Base-by-base conservation (phyloP, 805 yeast genomes). In the Starmerella ratchasimensis region DNA sequence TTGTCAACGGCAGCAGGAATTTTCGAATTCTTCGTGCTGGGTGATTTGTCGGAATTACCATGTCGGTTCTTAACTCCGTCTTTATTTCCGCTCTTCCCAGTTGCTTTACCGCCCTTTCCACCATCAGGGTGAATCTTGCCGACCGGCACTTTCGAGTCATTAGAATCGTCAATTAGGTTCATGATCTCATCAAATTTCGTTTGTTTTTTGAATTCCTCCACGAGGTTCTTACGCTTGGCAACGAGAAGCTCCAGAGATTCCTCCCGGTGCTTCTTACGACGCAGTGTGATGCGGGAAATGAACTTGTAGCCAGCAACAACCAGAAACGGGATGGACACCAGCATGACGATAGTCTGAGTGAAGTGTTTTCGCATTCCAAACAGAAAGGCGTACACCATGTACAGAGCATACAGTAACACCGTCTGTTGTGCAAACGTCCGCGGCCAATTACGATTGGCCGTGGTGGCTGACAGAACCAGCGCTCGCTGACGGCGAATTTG, bases 111-210 rank as follows among this genome's bases (percentile, higher is more conserved):
- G n/a, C n/a, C n/a, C n/a, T n/a, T n/a, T n/a, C n/a, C n/a, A n/a
- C n/a, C n/a, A n/a, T n/a, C n/a, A n/a, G n/a, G n/a, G n/a, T n/a
- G n/a, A n/a, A n/a, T n/a, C n/a, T n/a, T n/a, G n/a, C n/a, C n/a
- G n/a, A n/a, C n/a, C n/a, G n/a, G n/a, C n/a, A n/a, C n/a, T n/a
- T n/a, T n/a, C n/a, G n/a, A n/a, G 5, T 29, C 23, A n/a, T 14
- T 20, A 13, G 78, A 81, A 47, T 84, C 66, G 36, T 68, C 70
- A 31, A 86, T 60, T 32, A 86, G 64, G n/a, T 78, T 74, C 56
- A 74, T 75, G 1, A 94, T 80, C 11, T 76, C 67, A 49, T 78
- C 70, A 56, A 73, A 88, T 46, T 80, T 78, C 13, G 94, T 80
- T 51, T 72, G 66, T 39, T 68, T 63, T 57, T 80, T 80, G 57